These are phyloP conservation scores for Silene coronaria DNA, from an alignment of 179 eudicot genomes.

Conservation along the genomic window DNA sequence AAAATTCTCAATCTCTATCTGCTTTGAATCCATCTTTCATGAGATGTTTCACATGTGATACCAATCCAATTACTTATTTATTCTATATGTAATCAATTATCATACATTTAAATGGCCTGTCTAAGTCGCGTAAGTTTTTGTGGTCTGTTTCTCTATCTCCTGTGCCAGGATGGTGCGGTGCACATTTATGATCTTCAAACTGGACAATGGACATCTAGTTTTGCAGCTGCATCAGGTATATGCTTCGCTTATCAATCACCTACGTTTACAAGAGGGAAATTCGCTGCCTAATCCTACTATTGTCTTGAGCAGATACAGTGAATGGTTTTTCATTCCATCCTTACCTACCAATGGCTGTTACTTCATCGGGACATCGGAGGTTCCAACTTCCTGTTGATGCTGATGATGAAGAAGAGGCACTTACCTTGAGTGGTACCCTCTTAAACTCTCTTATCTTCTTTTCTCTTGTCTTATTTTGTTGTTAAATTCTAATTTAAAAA, in stretches of 20 bases:
- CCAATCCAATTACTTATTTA: too few species aligned
- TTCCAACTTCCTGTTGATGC: slow-evolving; percentile 54
- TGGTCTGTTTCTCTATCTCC: neutral
- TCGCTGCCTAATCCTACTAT: slow-evolving; percentile 1
- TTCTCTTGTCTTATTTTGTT: neutral
- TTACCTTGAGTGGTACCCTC: slow-evolving; percentile 45
- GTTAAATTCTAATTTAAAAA: too few species aligned
- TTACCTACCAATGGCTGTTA: slow-evolving; percentile 79
- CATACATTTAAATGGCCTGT: neutral
- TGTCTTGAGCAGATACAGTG: slow-evolving; percentile 60
- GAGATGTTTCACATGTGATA: too few species aligned
- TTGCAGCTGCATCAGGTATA: slow-evolving; percentile 85
- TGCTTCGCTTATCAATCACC: neutral
- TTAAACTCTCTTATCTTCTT: slow-evolving; percentile 2
- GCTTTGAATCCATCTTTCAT: too few species aligned
- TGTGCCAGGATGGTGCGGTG: slow-evolving; percentile 76
- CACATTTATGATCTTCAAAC: slow-evolving; percentile 92
- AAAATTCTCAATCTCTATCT: too few species aligned
- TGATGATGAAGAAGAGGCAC: slow-evolving; percentile 33
- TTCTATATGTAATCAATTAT: too few species aligned
- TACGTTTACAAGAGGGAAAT: neutral
- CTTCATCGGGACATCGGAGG: slow-evolving; percentile 95
- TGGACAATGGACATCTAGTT: slow-evolving; percentile 92
- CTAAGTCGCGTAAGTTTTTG: neutral
- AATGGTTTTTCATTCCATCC: slow-evolving; percentile 91